Evolutionary conservation across 371 early-diverging fungal genomes (phyloP).

Genomic region (Sporodiniella umbellata): DNA sequence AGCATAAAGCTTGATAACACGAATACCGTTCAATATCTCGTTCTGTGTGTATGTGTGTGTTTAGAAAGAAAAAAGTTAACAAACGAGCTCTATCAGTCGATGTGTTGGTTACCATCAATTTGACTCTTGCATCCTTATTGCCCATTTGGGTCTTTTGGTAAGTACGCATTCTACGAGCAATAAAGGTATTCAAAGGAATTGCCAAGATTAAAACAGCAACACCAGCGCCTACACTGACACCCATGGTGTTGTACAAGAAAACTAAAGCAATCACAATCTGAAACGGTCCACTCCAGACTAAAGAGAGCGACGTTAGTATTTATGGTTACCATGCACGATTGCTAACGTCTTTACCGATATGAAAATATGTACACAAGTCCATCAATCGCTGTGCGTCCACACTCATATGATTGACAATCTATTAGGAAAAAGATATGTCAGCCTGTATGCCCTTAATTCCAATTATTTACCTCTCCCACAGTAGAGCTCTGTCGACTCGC

Average conservation of each 20-base stretch:
- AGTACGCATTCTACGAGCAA: conserved; percentile 62
- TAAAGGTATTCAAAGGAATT: conserved; percentile 67
- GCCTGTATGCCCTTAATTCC: not conserved
- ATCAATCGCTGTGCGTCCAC: conserved; percentile 83
- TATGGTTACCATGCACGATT: too few relatives aligned
- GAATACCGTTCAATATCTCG: conserved; percentile 91
- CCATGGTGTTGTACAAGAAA: conserved; percentile 81
- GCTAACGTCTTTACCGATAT: conserved; percentile 45
- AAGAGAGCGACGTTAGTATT: too few relatives aligned
- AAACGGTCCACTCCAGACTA: conserved; percentile 88
- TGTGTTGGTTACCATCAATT: conserved; percentile 60
- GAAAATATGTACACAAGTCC: conserved; percentile 71
- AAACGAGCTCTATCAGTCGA: not conserved
- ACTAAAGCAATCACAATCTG: conserved; percentile 81
- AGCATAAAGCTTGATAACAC: conserved; percentile 86
- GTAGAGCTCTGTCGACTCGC: conserved; percentile 79
- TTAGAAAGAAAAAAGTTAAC: not conserved
- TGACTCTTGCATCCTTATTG: conserved; percentile 87
- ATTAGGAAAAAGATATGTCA: not conserved
- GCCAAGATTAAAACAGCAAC: conserved; percentile 78
- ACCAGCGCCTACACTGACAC: conserved; percentile 86
- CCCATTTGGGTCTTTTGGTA: conserved; percentile 86
- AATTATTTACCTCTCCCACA: conserved; percentile 59
- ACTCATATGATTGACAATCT: conserved; percentile 91
- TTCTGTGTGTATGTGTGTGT: too few relatives aligned